These are phyloP conservation scores for Cladosporium sp. DNA, from an alignment of 2,329 filamentous ascomycete species.

Conservation along the genomic window DNA sequence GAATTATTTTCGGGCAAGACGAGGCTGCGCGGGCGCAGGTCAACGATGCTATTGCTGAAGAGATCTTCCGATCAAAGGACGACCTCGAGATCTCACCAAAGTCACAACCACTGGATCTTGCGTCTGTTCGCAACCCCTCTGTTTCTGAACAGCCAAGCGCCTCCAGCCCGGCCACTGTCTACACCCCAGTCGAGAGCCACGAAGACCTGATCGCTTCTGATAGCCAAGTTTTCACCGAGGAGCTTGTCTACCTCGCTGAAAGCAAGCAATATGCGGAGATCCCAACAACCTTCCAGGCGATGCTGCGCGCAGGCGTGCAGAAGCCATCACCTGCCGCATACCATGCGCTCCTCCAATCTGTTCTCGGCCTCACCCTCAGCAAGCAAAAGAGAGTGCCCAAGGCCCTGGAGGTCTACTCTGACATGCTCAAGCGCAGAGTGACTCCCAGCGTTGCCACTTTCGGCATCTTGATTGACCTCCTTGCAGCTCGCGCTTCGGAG, in stretches of 20 bases:
- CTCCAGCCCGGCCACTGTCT: slow-evolving; percentile 30
- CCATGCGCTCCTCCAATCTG: slow-evolving; percentile 83
- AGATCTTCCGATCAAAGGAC: slow-evolving; percentile 64
- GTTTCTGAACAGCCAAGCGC: slow-evolving; percentile 26
- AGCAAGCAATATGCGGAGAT: slow-evolving; percentile 80
- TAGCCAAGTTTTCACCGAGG: slow-evolving; percentile 70
- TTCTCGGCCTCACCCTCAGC: slow-evolving; percentile 76
- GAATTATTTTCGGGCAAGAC: slow-evolving; percentile 52
- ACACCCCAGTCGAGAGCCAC: slow-evolving; percentile 30
- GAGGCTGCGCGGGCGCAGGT: slow-evolving; percentile 65
- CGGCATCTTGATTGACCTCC: slow-evolving; percentile 77
- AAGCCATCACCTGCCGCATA: slow-evolving; percentile 84
- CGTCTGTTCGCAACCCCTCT: slow-evolving; percentile 21
- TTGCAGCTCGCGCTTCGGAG: slow-evolving; percentile 79
- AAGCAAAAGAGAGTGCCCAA: slow-evolving; percentile 85
- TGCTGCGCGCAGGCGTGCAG: slow-evolving; percentile 78
- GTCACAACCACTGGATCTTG: slow-evolving; percentile 7
- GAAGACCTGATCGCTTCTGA: slow-evolving; percentile 61
- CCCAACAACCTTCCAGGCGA: slow-evolving; percentile 83
- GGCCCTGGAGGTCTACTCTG: slow-evolving; percentile 90
- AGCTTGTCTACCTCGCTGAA: slow-evolving; percentile 72
- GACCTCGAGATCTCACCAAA: slow-evolving; percentile 35
- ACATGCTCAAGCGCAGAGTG: slow-evolving; percentile 88
- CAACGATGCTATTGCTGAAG: slow-evolving; percentile 78
- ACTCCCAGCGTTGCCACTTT: slow-evolving; percentile 82